Evolutionary conservation across 164 flowering plant species (phyloP), one percentile per base, ranked within the genome.

Genomic region (Magnolia kwangsiensis): DNA sequence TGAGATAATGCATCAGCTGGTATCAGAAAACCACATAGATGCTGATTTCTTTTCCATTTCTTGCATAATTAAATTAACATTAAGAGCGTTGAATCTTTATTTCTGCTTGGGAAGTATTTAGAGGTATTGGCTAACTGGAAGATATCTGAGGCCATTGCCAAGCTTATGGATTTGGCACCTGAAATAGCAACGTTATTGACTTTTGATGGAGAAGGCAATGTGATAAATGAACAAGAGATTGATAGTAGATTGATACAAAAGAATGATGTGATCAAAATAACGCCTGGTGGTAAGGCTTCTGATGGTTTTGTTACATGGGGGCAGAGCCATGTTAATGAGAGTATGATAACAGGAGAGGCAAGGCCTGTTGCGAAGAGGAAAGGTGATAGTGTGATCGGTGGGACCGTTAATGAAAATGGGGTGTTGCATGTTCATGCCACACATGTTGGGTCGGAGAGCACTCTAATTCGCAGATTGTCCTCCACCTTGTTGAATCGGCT

Each of bases 311-410:
- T 95, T 14, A 74, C 87, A 29, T 88, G 94, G 94, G 99, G 99
- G 1, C 91, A 89, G 74, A 93, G 99, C 81, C 91, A 93, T 83
- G 96, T 95, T 8, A 93, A 93, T 84, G 98, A 95, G 84, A 93
- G 97, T 83, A 93, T 94, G 98, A 88, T 95, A 24, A 95, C 98
- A 3, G 98, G 98, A 71, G 98, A 95, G 78, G 83, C 98, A 23
- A 65, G 84, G 65, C 93, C 97, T 11, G 96, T 91, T 74, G 85
- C 88, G 8, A 95, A 93, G 83, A 87, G 88, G 82, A 85, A 87
- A 74, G 95, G 92, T 68, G 98, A 93, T 80, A 64, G 80, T 5
- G 97, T 95, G 74, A 93, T 92, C 72, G 98, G 98, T 73, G 98
- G 98, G 27, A 95, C 98, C 51, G 77, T 95, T 74, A 93, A 93